Base-by-base conservation (phyloP, 2,329 filamentous ascomycete genomes). In the Aquanectria penicillioides region DNA sequence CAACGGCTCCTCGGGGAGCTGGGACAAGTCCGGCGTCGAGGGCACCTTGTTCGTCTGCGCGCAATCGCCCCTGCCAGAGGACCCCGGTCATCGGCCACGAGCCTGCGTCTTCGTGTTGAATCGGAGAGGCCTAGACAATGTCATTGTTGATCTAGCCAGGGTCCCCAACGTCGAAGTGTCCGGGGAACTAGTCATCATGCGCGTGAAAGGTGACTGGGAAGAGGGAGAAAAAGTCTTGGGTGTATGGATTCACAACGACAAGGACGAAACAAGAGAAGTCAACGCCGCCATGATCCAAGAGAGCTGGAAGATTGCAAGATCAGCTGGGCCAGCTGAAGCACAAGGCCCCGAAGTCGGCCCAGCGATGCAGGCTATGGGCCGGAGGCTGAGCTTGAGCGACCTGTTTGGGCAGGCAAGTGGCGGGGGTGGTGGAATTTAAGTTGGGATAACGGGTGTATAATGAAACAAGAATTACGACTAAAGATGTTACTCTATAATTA, bases 31-130 rank as follows among this genome's bases (percentile, higher is more conserved):
- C 40, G 91, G 89, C 54, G 85, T 94, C 10, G 94, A 97, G 76
- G 95, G 95, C 33, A 91, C 92, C 11, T 81, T 98, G 64, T 99
- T 98, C 74, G 86, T 98, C 50, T 96, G 92, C 80, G 84, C 90
- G 63, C 83, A 86, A 71, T 74, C 77, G 65, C 82, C 77, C 62
- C 61, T 80, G 68, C 67, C 73, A 3, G 72, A 74, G 3, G 75
- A 74, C 23, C 61, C 66, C 40, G 68, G 34, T 17, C 71, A 78
- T 44, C 65, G 68, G 9, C 73, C 79, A 29, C 72, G 79, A 13
- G 79, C 80, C 18, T 87, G 87, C 77, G 84, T 92, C 13, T 90
- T 93, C 68, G 81, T 94, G 6, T 81, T 94, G 61, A 94, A 92
- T 75, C 83, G 91, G 38, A 84, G 88, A 34, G 87, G 88, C 0